Conservation (phyloP, 1,139 yeast genomes). For the Candida tunisiensis region DNA sequence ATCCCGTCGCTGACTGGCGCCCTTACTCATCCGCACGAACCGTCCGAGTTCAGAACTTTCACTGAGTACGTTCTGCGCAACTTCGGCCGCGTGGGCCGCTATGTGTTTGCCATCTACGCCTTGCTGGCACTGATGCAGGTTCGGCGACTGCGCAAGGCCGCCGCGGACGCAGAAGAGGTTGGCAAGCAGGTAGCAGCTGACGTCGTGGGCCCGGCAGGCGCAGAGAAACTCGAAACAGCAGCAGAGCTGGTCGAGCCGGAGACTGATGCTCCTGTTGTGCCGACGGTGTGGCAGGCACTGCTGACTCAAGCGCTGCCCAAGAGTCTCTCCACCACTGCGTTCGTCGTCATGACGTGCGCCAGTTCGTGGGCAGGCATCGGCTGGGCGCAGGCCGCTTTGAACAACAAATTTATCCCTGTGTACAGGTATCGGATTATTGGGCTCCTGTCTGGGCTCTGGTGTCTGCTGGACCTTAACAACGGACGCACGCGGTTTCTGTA, state of each 20-base stretch:
- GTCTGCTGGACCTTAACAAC: constrained; percentile 18
- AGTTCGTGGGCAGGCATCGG: constrained; percentile 26
- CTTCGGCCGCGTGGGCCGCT: constrained; percentile 13
- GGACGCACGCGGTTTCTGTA: constrained; percentile 21
- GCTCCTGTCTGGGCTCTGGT: constrained; percentile 24
- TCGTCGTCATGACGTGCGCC: constrained; percentile 20
- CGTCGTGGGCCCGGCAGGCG: constrained; percentile 2
- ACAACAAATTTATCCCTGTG: constrained; percentile 14
- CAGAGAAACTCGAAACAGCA: constrained; percentile 6
- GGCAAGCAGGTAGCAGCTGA: background rate
- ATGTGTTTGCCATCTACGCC: constrained; percentile 17
- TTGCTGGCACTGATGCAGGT: constrained; percentile 8
- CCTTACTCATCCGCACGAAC: constrained; percentile 19
- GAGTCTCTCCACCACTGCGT: constrained; percentile 19
- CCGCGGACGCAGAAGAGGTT: background rate
- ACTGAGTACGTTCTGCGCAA: constrained; percentile 12
- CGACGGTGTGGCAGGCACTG: too few relatives aligned
- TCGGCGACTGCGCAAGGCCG: background rate
- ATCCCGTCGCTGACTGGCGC: constrained; percentile 20
- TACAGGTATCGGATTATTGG: constrained; percentile 22
- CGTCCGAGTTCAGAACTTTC: constrained; percentile 14
- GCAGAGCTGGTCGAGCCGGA: too few relatives aligned
- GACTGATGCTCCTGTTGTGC: too few relatives aligned
- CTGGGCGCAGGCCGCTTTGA: constrained; percentile 16
- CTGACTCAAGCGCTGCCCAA: constrained; percentile 9